Evolutionary conservation across 345 rosid genomes (phyloP), one percentile per base, ranked within the genome.

Genomic region (Hibiscus tridactylites): DNA sequence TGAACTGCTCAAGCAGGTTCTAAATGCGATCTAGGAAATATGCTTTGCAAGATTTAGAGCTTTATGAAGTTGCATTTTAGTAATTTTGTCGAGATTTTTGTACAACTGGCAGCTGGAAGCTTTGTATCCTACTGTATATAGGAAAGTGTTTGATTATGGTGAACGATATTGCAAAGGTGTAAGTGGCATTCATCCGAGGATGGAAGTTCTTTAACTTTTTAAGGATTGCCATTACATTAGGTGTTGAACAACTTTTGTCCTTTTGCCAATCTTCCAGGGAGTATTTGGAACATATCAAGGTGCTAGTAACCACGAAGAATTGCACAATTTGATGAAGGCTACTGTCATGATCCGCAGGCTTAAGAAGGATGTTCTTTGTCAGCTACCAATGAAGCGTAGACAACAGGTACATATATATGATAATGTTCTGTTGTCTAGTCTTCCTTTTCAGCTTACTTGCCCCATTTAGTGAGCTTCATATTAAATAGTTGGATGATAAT

Each of bases 261-360:
- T 35, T 73, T 28, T 50, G 42, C 58, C 65, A 47, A 74, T 79
- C 50, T 10, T 77, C 26, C 83, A 93, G 98, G 97, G 97, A 42
- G 9, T 82, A 63, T 94, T 91, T 72, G 98, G 98, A 76, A 26
- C 73, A 61, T 94, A 90, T 83, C 97, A 94, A 85, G 98, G 97
- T 63, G 85, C 98, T 65, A 90, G 91, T 81, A 91, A 94, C 86
- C 98, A 94, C 80, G 98, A 94, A 49, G 98, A 94, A 81, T 83
- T 94, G 85, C 98, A 94, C 83, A 88, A 84, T 87, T 79, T 91
- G 87, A 91, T 94, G 86, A 94, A 90, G 88, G 92, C 97, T 78
- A 94, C 98, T 16, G 84, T 90, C 57, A 94, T 94, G 98, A 91
- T 94, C 74, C 88, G 98, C 72, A 87, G 98, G 77, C 90, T 88